Evolutionary conservation across 202 grass and related monocot species (phyloP).

Genomic region (Schoenoplectus tabernaemontani): DNA sequence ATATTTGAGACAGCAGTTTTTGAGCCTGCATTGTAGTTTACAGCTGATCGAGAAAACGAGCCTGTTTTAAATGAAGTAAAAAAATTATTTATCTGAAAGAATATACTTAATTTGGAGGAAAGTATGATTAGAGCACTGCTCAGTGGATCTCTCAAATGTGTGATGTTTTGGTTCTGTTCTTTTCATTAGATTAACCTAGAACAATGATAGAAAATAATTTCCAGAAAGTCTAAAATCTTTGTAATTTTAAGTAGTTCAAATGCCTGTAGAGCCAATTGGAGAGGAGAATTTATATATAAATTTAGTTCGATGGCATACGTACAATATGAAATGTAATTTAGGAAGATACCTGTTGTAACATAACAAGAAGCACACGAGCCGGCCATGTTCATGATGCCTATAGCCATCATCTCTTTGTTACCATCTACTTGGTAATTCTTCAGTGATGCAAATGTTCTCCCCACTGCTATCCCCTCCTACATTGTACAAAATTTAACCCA

Average conservation of each 20-base stretch:
- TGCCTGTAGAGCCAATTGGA: neutral
- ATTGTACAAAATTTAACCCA: neutral
- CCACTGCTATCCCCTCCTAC: slow-evolving; percentile 94
- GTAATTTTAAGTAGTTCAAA: neutral
- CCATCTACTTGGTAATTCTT: slow-evolving; percentile 99
- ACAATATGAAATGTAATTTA: neutral
- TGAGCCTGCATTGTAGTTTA: slow-evolving; percentile 91
- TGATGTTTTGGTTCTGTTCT: neutral
- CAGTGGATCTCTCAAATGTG: neutral
- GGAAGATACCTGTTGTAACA: slow-evolving; percentile 77
- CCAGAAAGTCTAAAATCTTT: neutral
- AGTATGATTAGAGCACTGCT: neutral
- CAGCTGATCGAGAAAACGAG: slow-evolving; percentile 90
- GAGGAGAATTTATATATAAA: neutral
- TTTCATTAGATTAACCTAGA: neutral
- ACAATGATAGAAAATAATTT: neutral
- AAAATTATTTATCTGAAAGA: neutral
- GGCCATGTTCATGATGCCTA: slow-evolving; percentile 95
- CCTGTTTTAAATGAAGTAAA: slow-evolving; percentile 24
- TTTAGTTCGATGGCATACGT: neutral
- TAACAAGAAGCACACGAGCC: slow-evolving; percentile 95
- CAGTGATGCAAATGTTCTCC: slow-evolving; percentile 87
- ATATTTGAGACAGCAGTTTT: slow-evolving; percentile 93
- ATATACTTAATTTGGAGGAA: no score
- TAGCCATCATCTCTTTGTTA: slow-evolving; percentile 99